Base-by-base conservation (phyloP, 306 rosid genomes). In the Corylus avellana region DNA sequence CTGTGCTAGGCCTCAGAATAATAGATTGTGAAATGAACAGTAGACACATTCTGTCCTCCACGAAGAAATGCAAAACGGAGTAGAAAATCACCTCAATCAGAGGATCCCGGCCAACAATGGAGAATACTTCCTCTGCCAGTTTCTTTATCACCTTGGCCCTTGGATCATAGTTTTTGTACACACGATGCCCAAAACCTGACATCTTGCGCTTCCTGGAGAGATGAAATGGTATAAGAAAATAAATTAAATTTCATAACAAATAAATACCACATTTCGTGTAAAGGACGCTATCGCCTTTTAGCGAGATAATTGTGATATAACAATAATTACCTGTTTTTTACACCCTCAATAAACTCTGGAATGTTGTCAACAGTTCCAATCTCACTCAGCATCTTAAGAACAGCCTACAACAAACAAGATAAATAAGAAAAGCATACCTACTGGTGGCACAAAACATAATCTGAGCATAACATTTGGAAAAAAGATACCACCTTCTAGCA, bases 111-210 rank as follows among this genome's bases (percentile, higher is more conserved):
- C 97, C 98, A 77, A 94, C 97, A 77, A 94, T 90, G 70, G 98
- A 86, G 83, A 94, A 94, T 35, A 94, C 98, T 87, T 94, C 98
- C 55, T 90, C 96, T 2, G 98, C 92, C 79, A 92, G 85, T 75
- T 78, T 94, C 74, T 75, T 88, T 20, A 92, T 81, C 81, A 94
- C 97, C 88, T 85, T 92, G 12, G 97, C 98, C 88, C 98, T 86
- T 12, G 98, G 98, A 79, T 94, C 98, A 69, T 94, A 94, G 86
- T 90, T 94, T 87, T 94, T 94, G 90, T 92, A 92, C 63, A 94
- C 98, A 12, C 98, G 92, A 83, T 92, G 98, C 48, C 97, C 97
- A 85, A 94, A 94, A 78, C 98, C 97, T 81, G 97, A 87, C 90
- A 94, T 89, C 92, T 94, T 94, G 61, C 96, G 86, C 80, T 94